Base-by-base conservation (phyloP, 345 rosid genomes). In the Durio zibethinus region DNA sequence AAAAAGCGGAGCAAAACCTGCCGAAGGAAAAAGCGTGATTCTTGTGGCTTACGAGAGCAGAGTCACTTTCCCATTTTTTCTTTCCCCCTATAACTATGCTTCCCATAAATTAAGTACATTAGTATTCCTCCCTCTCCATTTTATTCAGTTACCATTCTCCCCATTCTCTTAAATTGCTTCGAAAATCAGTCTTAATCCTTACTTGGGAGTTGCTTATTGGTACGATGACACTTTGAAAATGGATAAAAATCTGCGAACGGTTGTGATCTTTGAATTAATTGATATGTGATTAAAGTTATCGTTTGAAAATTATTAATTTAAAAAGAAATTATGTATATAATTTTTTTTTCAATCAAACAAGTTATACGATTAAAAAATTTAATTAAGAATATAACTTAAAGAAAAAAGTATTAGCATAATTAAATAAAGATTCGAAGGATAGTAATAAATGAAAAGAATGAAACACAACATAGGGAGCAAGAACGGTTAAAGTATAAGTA, bases 1-100 rank as follows among this genome's bases (percentile, higher is more conserved):
- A 50, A 82, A 87, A 86, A 77, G 84, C 79, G 82, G 85, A 80
- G 78, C 75, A 4, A 80, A 76, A 60, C 76, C 63, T 3, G 79
- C 33, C n/a, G 76, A 83, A 56, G 78, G 48, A 73, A 83, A 84
- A 82, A 81, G 87, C 88, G 79, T 74, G 90, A 86, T 86, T 88
- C 93, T 81, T 80, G 88, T 84, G 89, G 66, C 84, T 84, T 86
- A 52, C 79, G 75, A 80, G 72, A 61, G 67, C 80, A 25, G 80
- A 9, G 77, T 80, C 85, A 50, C 85, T 79, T 76, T 87, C 84
- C 60, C 25, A 0, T 42, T n/a, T 66, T 2, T 47, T 35, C 60
- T 12, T 38, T 56, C 45, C 66, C 53, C 45, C 57, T 42, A 7
- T 59, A 65, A 74, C 77, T 82, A 69, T 76, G 83, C 78, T 72